Base-by-base conservation (phyloP, 495 filamentous ascomycete genomes). In the Tuber aestivum region DNA sequence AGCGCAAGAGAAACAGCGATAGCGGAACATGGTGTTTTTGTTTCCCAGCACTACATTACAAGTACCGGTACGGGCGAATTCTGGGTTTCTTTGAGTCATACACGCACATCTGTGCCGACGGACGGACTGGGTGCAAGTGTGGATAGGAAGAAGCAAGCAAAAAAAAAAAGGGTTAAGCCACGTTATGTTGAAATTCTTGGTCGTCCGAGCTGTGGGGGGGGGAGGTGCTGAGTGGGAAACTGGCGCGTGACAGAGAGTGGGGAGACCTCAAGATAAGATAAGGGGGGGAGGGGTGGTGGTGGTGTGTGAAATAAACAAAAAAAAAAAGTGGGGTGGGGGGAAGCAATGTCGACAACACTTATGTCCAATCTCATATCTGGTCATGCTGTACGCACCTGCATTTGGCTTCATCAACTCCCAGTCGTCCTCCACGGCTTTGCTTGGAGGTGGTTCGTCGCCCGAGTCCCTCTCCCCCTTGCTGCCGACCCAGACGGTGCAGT, bases 401-500 rank as follows among this genome's bases (percentile, higher is more conserved):
- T 93, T 86, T 12, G 92, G 90, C 38, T 88, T 84, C 87, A 89
- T 90, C 10, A 97, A 87, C 77, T 92, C 86, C 88, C 92, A 95
- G 23, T 93, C 88, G 14, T 90, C 87, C 44, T 91, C 86, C 42
- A 87, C 85, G 14, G 81, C 81, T 82, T 93, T 91, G 35, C 90
- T 91, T 56, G 88, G 88, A 7, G 92, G 90, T 10, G 84, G 83
- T 48, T 86, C 84, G 3, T 88, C 85, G 27, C 87, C 85, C 23
- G 89, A 85, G 3, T 83, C 85, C 9, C 88, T 87, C 81, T 96
- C 92, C 79, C 92, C 86, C 7, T 87, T 94, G 9, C 89, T 92
- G 61, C 95, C 95, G 5, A 97, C 92, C 95, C 95, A 99, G 75
- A 99, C 88, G 44, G 93, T 97, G 85, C 95, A 98, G 86, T 95